Evolutionary conservation across 1,284 basidiomycete genomes (phyloP).

Genomic region (Coniferiporia sulphurascens): DNA sequence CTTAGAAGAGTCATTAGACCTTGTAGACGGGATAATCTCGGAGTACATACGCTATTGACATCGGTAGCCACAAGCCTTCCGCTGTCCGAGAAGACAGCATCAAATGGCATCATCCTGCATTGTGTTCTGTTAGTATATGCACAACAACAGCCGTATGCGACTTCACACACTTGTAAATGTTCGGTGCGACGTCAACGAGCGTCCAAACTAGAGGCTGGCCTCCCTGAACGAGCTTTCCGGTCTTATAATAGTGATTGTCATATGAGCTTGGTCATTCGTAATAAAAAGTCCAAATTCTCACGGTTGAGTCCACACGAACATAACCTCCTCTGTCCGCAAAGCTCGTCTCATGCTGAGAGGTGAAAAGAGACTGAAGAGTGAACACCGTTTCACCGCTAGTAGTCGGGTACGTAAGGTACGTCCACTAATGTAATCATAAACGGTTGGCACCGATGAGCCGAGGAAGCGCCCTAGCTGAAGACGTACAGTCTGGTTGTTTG

Average conservation of each 20-base stretch:
- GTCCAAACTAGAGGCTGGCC: conserved; percentile 8
- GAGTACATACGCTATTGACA: conserved; percentile 6
- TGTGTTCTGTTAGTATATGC: neutral
- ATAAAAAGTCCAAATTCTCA: neutral
- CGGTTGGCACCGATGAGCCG: neutral
- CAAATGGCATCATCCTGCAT: conserved; percentile 5
- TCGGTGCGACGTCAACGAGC: conserved; percentile 5
- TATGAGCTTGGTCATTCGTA: neutral
- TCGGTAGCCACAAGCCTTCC: conserved; percentile 15
- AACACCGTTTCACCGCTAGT: conserved; percentile 8
- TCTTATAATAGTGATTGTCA: neutral
- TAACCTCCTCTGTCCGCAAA: conserved; percentile 6
- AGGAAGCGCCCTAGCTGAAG: neutral
- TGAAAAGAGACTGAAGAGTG: conserved; percentile 8
- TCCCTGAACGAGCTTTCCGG: conserved; percentile 8
- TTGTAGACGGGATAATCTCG: neutral
- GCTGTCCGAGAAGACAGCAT: conserved; percentile 3
- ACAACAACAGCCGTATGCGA: neutral
- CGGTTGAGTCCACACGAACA: conserved; percentile 9
- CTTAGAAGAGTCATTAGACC: neutral
- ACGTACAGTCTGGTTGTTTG: conserved; percentile 2
- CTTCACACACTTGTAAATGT: conserved; percentile 7
- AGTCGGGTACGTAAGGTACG: conserved; percentile 12
- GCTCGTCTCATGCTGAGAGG: neutral
- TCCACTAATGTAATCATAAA: neutral